phyloP scores from a whole-genome alignment of 1,139 yeast genomes.

The Insectozyma bohioensis region DNA sequence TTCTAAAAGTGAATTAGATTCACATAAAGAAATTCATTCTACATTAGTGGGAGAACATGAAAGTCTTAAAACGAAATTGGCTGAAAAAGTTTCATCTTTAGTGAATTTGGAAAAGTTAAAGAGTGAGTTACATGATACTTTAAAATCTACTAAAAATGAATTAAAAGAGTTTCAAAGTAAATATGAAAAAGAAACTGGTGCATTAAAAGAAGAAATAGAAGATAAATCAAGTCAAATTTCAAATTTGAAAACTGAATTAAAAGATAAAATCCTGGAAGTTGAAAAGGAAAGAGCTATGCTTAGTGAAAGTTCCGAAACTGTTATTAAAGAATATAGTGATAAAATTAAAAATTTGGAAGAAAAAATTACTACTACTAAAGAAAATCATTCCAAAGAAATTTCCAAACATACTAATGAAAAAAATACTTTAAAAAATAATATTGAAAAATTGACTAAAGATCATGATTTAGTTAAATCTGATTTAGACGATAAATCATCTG shows the following conservation, averaged over 20 bases:
- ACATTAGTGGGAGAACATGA: neutral
- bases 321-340: constrained; percentile 48
- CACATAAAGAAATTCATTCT: constrained; percentile 1
- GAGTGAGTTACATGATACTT: constrained; percentile 2
- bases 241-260: constrained; percentile 20
- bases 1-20: constrained; percentile 1
- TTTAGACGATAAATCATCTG: constrained; percentile 6
- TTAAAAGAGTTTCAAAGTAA: constrained; percentile 6
- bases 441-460: constrained; percentile 18
- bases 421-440: constrained; percentile 26
- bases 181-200: constrained; percentile 7
- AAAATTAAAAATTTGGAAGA: constrained; percentile 23
- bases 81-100: constrained; percentile 10
- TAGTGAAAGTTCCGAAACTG: constrained; percentile 49
- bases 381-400: constrained; percentile 10
- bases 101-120: constrained; percentile 6
- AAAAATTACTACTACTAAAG: constrained; percentile 8
- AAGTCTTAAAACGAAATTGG: neutral
- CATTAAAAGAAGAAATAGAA: constrained; percentile 11
- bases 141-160: constrained; percentile 4
- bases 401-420: constrained; percentile 10
- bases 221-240: constrained; percentile 11
- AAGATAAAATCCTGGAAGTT: constrained; percentile 39
- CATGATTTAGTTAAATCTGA: constrained; percentile 3
- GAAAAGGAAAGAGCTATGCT: constrained; percentile 50